Evolutionary conservation across 805 yeast species (phyloP).

Genomic region (Saccharomycopsis malanga): DNA sequence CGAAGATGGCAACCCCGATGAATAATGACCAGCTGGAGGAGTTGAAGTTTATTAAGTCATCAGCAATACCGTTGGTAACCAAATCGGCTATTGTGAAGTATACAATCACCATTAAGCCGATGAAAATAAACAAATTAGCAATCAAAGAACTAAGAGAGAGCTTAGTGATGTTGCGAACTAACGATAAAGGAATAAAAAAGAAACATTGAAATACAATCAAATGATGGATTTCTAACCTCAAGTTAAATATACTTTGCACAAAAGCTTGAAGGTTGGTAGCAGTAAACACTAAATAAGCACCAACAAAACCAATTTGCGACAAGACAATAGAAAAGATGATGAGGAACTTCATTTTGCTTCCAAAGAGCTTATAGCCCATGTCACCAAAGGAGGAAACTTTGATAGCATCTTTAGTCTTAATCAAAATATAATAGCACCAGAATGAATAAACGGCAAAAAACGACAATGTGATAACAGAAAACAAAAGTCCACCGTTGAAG

Average conservation of each 20-base stretch:
- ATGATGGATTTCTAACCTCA: constrained; percentile 34
- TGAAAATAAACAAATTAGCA: constrained; percentile 63
- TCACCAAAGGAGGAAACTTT: constrained; percentile 75
- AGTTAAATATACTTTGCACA: constrained; percentile 40
- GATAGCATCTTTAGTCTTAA: constrained; percentile 50
- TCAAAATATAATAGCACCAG: constrained; percentile 69
- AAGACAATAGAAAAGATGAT: constrained; percentile 58
- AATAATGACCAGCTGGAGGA: constrained; percentile 57
- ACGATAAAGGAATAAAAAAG: constrained; percentile 59
- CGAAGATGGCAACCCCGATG: constrained; percentile 79
- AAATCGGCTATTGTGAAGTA: constrained; percentile 46
- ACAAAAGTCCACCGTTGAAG: constrained; percentile 62
- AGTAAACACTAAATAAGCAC: constrained; percentile 75
- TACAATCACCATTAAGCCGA: constrained; percentile 59
- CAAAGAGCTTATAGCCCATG: constrained; percentile 58
- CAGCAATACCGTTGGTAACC: constrained; percentile 38
- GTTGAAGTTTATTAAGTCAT: constrained; percentile 49
- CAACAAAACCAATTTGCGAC: constrained; percentile 75
- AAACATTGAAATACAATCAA: constrained; percentile 50
- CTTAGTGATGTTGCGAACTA: constrained; percentile 70
- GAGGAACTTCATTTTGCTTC: constrained; percentile 54
- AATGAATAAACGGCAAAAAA: constrained; percentile 65
- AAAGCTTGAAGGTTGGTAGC: constrained; percentile 67
- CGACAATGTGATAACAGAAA: constrained; percentile 45
- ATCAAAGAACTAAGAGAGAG: constrained; percentile 63